These are phyloP conservation scores for Sclerotinia sclerotiorum DNA, from an alignment of 2,329 filamentous ascomycete genomes.

Conservation along the genomic window DNA sequence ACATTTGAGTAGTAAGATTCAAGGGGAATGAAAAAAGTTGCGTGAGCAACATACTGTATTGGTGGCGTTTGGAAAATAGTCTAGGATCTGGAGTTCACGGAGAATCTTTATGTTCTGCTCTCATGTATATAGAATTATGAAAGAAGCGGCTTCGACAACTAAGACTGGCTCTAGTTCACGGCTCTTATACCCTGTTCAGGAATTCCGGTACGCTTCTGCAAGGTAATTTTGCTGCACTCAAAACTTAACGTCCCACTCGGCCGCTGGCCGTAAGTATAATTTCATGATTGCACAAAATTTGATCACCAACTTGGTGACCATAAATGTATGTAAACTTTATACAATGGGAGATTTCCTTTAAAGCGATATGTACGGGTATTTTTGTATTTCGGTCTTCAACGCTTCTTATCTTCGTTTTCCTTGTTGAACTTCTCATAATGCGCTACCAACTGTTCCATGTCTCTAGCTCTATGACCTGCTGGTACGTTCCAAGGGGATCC, in stretches of 20 bases:
- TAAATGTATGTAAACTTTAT: neutral
- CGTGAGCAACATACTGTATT: neutral
- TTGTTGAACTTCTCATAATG: conserved; percentile 61
- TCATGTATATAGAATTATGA: neutral
- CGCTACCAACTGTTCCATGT: conserved; percentile 59
- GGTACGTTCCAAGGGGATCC: conserved; percentile 64
- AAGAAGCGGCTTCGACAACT: neutral
- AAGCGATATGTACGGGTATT: conserved; percentile 27
- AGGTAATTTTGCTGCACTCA: neutral
- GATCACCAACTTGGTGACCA: conserved; percentile 19
- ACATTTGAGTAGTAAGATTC: conserved; percentile 25
- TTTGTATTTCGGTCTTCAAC: conserved; percentile 16
- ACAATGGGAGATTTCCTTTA: conserved; percentile 14
- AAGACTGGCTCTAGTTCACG: neutral
- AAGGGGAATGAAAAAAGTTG: neutral
- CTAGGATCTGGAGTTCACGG: conserved; percentile 18
- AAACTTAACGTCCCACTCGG: neutral
- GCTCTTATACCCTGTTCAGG: neutral
- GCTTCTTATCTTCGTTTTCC: conserved; percentile 56
- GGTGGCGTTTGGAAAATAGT: conserved; percentile 8
- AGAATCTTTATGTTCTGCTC: neutral
- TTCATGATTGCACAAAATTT: neutral
- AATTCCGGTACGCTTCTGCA: neutral
- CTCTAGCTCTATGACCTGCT: conserved; percentile 57
- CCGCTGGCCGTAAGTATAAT: neutral